Percentiles rank a stretch among this genome's conserved stretches.
Conservation (phyloP, 2,329 filamentous ascomycete genomes). For the Aaosphaeria arxii region DNA sequence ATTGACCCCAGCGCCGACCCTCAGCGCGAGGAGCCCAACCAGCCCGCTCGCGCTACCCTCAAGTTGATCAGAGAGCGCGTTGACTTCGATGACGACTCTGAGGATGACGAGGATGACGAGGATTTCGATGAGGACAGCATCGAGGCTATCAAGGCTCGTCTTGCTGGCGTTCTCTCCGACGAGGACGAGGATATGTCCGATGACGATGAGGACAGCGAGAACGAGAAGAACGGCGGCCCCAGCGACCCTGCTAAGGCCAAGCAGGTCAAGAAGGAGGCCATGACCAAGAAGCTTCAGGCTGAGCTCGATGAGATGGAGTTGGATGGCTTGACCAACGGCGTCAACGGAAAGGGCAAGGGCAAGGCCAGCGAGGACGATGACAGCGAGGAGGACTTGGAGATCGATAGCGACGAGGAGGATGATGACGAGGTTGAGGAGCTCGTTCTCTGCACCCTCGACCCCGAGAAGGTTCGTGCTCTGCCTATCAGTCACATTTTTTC, state of each 20-base stretch:
- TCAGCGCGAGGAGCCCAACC: constrained; percentile 38
- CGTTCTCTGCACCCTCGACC: constrained; percentile 93
- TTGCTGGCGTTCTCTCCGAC: constrained; percentile 32
- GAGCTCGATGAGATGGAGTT: constrained; percentile 70
- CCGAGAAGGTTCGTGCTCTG: constrained; percentile 70
- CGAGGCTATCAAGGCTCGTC: constrained; percentile 38
- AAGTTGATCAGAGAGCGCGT: constrained; percentile 78
- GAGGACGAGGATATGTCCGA: constrained; percentile 37
- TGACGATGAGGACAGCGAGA: constrained; percentile 55
- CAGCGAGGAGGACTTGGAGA: constrained; percentile 54
- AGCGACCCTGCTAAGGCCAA: constrained; percentile 89
- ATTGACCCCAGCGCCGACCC: constrained; percentile 79
- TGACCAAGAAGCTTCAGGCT: constrained; percentile 73
- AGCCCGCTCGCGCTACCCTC: constrained; percentile 74
- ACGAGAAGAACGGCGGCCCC: constrained; percentile 81
- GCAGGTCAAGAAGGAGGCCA: constrained; percentile 77
- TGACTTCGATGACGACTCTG: constrained; percentile 54
- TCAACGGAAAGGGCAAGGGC: constrained; percentile 54
- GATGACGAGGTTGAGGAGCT: constrained; percentile 74
- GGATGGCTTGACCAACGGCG: constrained; percentile 56
- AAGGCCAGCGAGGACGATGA: constrained; percentile 60
- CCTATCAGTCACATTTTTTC: neutral
- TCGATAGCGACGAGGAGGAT: constrained; percentile 48
- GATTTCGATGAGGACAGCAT: constrained; percentile 42
- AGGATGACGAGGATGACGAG: constrained; percentile 47